Evolutionary conservation across 441 rosid genomes (phyloP), one percentile per base, ranked within the genome.

Genomic region (Kokia cookei): DNA sequence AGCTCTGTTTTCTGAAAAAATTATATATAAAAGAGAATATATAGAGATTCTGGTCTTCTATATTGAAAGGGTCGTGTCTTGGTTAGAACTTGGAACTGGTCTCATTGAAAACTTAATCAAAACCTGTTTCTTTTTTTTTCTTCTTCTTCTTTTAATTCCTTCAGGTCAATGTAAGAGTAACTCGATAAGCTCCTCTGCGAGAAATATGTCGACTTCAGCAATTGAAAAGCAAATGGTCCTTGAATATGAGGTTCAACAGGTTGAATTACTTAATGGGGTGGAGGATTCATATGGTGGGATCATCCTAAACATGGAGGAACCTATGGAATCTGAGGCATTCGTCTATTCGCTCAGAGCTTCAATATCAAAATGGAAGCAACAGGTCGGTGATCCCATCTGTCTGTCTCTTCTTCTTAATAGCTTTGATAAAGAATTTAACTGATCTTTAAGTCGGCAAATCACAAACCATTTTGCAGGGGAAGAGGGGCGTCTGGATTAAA

Each of bases 401-500:
- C 27, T 26, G 3, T 17, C 10, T 3, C 60, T 59, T 73, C 13
- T 50, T 13, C 42, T 40, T 15, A 54, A 8, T 54, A 54, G 27
- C 59, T 55, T 47, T 50, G 61, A 22, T 17, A 13, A 32, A 22
- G 10, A 63, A 32, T 45, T 54, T 35, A 60, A 45, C 17, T n/a
- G 58, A 4, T 7, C 13, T 32, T 73, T 32, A 50, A 43, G 22
- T 69, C 3, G 14, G 22, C 11, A 5, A 50, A 37, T 17, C 68
- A 13, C n/a, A 26, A 19, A 5, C 40, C 6, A 19, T 32, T 65
- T 60, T 74, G 74, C 74, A 90, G 94, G 88, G 92, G 5, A 88
- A 84, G 75, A 84, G 12, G 47, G 90, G 81, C 9, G 76, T 88
- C 64, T 90, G 92, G 94, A 84, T 90, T 76, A 86, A 85, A 76